These are phyloP conservation scores for Allantophomopsis cytisporea DNA, from an alignment of 2,329 filamentous ascomycete species.

Conservation along the genomic window DNA sequence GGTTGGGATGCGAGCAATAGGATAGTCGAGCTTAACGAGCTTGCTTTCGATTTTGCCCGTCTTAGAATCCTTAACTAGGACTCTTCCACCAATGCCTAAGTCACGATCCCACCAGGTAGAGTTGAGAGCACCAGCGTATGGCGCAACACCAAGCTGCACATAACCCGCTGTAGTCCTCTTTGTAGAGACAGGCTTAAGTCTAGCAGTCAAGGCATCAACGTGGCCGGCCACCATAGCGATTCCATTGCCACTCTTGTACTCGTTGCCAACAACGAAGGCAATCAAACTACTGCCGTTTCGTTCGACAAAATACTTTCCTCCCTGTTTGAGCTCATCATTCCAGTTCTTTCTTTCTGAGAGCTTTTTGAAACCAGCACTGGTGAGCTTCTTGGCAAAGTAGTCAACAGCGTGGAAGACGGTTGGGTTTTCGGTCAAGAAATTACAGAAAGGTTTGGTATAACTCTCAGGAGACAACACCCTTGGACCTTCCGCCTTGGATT, in stretches of 20 bases:
- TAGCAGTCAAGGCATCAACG: slow-evolving; percentile 82
- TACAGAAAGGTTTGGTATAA: slow-evolving; percentile 73
- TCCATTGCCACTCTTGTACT: slow-evolving; percentile 75
- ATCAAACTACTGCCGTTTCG: slow-evolving; percentile 80
- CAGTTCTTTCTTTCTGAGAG: slow-evolving; percentile 72
- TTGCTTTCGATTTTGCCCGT: slow-evolving; percentile 66
- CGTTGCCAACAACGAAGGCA: slow-evolving; percentile 69
- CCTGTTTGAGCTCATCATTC: slow-evolving; percentile 55
- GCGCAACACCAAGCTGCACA: slow-evolving; percentile 79
- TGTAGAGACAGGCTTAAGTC: slow-evolving; percentile 80
- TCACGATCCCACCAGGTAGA: slow-evolving; percentile 96
- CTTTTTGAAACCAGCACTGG: slow-evolving; percentile 59
- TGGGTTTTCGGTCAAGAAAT: slow-evolving; percentile 80
- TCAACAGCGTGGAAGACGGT: slow-evolving; percentile 87
- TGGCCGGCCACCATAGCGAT: slow-evolving; percentile 83
- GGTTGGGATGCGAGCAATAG: slow-evolving; percentile 83
- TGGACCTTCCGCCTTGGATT: background rate
- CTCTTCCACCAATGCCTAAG: slow-evolving; percentile 77
- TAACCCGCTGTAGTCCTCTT: slow-evolving; percentile 79
- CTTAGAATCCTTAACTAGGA: slow-evolving; percentile 62
- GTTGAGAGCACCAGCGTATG: slow-evolving; percentile 80
- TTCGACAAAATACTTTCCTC: slow-evolving; percentile 80
- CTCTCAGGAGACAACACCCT: slow-evolving; percentile 30
- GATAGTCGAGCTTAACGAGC: slow-evolving; percentile 87
- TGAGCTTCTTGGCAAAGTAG: slow-evolving; percentile 62